phyloP scores from a whole-genome alignment of 345 rosid genomes.

The Ailanthus altissimus region DNA sequence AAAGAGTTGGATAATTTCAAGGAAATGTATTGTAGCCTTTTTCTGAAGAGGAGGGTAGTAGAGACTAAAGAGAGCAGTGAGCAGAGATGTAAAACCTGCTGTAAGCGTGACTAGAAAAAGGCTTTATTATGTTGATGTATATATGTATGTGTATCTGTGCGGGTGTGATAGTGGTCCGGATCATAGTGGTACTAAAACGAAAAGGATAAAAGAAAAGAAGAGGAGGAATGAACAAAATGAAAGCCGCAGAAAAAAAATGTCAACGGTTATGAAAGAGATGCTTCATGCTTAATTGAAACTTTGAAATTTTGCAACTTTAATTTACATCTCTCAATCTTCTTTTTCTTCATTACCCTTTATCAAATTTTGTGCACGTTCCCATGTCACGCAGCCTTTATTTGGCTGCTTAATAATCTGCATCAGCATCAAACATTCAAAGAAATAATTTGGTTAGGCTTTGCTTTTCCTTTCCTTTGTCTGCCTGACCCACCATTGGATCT shows the following conservation, averaged over 20 bases:
- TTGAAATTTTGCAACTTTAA: constrained; percentile 44
- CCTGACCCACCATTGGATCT: constrained; percentile 26
- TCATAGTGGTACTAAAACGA: constrained; percentile 34
- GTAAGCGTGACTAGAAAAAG: constrained; percentile 50
- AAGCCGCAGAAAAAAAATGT: constrained; percentile 40
- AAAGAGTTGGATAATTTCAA: constrained; percentile 25
- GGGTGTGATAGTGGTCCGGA: constrained; percentile 60
- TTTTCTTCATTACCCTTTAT: constrained; percentile 41
- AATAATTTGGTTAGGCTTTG: neutral
- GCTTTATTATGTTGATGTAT: constrained; percentile 39
- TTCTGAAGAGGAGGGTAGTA: constrained; percentile 29
- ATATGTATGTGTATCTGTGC: constrained; percentile 47
- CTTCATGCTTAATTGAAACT: constrained; percentile 26
- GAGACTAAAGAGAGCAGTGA: neutral
- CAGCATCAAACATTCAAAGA: constrained; percentile 4
- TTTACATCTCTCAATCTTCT: constrained; percentile 23
- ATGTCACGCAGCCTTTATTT: constrained; percentile 6
- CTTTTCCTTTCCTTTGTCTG: neutral
- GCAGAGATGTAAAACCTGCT: constrained; percentile 24
- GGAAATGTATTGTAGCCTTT: constrained; percentile 34
- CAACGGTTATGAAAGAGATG: constrained; percentile 51
- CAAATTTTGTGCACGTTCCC: constrained; percentile 50
- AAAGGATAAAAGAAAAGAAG: constrained; percentile 13
- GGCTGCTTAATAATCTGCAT: constrained; percentile 24
- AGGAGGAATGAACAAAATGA: neutral